Evolutionary conservation across 257 asterid genomes (phyloP).

Genomic region (Mentha longifolia): DNA sequence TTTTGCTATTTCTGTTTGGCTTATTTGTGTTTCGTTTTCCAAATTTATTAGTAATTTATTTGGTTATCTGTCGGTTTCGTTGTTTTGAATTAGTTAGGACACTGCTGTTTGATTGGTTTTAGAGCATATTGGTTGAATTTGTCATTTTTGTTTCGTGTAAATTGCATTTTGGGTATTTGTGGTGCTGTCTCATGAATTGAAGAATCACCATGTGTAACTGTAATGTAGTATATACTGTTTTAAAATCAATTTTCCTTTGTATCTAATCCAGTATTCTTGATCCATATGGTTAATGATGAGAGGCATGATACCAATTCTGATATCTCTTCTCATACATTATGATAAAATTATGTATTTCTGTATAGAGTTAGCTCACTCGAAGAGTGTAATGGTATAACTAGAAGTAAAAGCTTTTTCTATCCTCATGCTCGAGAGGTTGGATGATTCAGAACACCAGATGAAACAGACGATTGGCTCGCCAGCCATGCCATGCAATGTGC

Average conservation of each 20-base stretch:
- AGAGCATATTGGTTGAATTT: neutral
- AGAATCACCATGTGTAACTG: neutral
- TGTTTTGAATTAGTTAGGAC: neutral
- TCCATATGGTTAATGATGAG: constrained; percentile 24
- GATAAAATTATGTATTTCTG: constrained; percentile 9
- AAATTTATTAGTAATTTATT: too few species aligned
- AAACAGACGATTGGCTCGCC: constrained; percentile 83
- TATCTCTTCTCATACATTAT: neutral
- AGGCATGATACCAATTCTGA: constrained; percentile 5
- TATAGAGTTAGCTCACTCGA: neutral
- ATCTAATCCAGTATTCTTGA: neutral
- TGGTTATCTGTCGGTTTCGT: constrained; percentile 13
- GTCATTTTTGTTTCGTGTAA: neutral
- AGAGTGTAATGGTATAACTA: constrained; percentile 14
- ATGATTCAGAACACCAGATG: constrained; percentile 60
- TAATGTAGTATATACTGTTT: neutral
- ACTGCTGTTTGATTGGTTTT: constrained; percentile 7
- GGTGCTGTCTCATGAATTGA: constrained; percentile 3
- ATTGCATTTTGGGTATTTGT: constrained; percentile 3
- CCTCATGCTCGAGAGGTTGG: constrained; percentile 52
- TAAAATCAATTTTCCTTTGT: neutral
- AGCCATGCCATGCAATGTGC: constrained; percentile 76
- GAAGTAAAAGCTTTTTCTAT: constrained; percentile 11
- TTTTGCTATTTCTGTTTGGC: neutral
- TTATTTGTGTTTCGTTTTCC: neutral